Percentiles rank a stretch among this genome's conserved stretches.
Evolutionary conservation across 2,329 filamentous ascomycete species (phyloP).

Genomic region (Didymella pinodella): DNA sequence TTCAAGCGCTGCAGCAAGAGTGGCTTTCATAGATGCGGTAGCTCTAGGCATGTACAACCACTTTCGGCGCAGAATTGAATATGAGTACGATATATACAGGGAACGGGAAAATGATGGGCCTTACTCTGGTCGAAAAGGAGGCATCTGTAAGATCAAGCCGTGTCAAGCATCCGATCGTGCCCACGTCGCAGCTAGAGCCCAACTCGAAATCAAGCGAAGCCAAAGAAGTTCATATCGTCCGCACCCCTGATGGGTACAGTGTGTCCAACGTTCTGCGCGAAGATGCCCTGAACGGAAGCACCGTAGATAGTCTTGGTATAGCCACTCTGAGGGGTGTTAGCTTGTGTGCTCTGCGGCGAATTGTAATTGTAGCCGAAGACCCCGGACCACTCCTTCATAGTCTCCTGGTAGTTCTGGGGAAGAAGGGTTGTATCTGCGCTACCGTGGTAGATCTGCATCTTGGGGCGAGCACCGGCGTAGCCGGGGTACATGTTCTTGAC

Average conservation of each 20-base stretch:
- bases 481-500: conserved; percentile 60
- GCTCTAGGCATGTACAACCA: too few species aligned
- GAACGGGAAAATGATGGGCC: too few species aligned
- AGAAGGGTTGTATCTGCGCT: conserved; percentile 59
- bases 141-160: too few species aligned
- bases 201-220: neutral
- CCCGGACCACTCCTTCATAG: conserved; percentile 49
- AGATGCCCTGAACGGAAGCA: conserved; percentile 47
- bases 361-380: conserved; percentile 46
- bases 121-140: too few species aligned
- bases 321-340: conserved; percentile 41
- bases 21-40: too few species aligned
- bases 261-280: conserved; percentile 46
- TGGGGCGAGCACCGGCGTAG: conserved; percentile 60
- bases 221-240: conserved; percentile 49
- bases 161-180: too few species aligned
- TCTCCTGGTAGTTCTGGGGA: conserved; percentile 65
- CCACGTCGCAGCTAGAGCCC: too few species aligned
- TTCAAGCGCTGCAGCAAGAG: too few species aligned
- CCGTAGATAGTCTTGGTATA: conserved; percentile 47
- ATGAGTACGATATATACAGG: too few species aligned
- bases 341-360: conserved; percentile 41
- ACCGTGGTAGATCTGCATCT: conserved; percentile 68
- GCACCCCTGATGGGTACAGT: conserved; percentile 45
- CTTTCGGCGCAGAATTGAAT: too few species aligned